phyloP scores from a whole-genome alignment of 768 basidiomycete species.

The Phylloporus sp. region DNA sequence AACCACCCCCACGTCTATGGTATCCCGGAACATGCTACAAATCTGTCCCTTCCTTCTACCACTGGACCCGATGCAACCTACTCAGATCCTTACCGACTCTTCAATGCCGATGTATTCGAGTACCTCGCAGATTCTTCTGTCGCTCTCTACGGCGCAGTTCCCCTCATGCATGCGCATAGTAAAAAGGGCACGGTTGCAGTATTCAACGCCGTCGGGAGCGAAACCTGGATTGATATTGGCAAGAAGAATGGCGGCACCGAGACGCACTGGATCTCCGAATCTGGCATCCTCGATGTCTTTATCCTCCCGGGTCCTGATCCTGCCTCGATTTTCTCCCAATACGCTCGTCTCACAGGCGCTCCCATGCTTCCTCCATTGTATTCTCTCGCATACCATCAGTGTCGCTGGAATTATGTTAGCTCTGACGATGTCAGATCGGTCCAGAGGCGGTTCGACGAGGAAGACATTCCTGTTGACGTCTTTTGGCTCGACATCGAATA shows the following conservation, averaged over 20 bases:
- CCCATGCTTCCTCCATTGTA: constrained; percentile 87
- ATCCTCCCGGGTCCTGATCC: constrained; percentile 90
- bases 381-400: constrained; percentile 94
- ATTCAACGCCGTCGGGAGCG: constrained; percentile 83
- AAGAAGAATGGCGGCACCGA: constrained; percentile 56
- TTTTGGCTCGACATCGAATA: constrained; percentile 99
- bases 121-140: constrained; percentile 78
- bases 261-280: constrained; percentile 98
- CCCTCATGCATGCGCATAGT: constrained; percentile 91
- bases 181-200: constrained; percentile 83
- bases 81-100: constrained; percentile 90
- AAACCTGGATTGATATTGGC: constrained; percentile 92
- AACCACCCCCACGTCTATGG: constrained; percentile 90
- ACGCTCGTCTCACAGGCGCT: constrained; percentile 78
- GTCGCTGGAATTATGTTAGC: constrained; percentile 96
- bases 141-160: constrained; percentile 89
- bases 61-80: constrained; percentile 73
- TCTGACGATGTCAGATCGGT: constrained; percentile 84
- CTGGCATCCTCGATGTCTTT: constrained; percentile 92
- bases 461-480: constrained; percentile 92
- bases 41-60: constrained; percentile 84
- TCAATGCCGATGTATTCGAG: constrained; percentile 95
- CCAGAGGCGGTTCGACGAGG: constrained; percentile 86
- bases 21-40: constrained; percentile 94
- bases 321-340: constrained; percentile 79